These are phyloP conservation scores for Orychophragmus violaceus DNA, from an alignment of 345 rosid species.

Conservation along the genomic window DNA sequence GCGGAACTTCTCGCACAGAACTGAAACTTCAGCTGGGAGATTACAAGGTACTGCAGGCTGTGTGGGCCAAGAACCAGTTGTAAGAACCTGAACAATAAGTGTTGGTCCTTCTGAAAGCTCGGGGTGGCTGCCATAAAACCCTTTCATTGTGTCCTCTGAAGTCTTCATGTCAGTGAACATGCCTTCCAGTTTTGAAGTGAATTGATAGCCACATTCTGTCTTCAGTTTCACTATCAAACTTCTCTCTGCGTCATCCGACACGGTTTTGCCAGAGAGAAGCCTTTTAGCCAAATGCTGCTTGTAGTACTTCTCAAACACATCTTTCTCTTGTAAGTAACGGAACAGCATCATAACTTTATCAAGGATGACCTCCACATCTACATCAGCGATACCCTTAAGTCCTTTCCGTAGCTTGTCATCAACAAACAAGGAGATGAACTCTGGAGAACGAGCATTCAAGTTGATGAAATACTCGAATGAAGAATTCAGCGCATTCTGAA, in stretches of 20 bases:
- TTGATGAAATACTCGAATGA: constrained; percentile 92
- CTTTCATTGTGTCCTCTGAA: constrained; percentile 90
- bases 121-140: constrained; percentile 61
- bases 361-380: constrained; percentile 83
- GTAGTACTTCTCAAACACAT: constrained; percentile 94
- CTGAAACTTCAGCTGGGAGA: constrained; percentile 84
- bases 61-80: constrained; percentile 98
- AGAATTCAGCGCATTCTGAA: constrained; percentile 91
- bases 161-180: constrained; percentile 99
- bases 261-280: constrained; percentile 86
- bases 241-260: constrained; percentile 93
- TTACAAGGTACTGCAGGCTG: constrained; percentile 80
- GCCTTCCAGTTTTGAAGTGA: constrained; percentile 95
- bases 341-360: constrained; percentile 99
- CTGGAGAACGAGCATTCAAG: constrained; percentile 89
- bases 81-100: constrained; percentile 85
- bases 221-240: constrained; percentile 94
- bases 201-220: constrained; percentile 96
- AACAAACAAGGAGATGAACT: constrained; percentile 87
- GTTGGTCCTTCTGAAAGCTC: constrained; percentile 86
- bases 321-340: constrained; percentile 98
- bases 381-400: constrained; percentile 82
- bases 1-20: constrained; percentile 88
- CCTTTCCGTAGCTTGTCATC: constrained; percentile 96
- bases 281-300: constrained; percentile 98